phyloP scores from a whole-genome alignment of 257 asterid genomes.

The Coffea canephora region DNA sequence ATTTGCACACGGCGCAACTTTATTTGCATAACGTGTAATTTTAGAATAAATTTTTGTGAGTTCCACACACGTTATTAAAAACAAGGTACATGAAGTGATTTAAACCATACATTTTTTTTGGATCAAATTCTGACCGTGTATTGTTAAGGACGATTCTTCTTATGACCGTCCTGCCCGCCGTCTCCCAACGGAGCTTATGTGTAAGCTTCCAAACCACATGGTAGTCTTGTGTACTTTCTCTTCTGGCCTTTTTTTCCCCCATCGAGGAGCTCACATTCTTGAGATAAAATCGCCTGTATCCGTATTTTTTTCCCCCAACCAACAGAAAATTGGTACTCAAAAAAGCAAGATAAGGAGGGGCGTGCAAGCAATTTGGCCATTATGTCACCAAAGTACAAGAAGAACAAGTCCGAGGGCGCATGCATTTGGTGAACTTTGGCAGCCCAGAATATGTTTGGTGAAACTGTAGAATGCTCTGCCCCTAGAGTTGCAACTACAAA shows the following conservation, averaged over 20 bases:
- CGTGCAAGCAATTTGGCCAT: neutral
- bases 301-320: neutral
- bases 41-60: too few species aligned
- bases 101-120: too few species aligned
- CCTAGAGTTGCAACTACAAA: neutral
- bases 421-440: slow-evolving; percentile 17
- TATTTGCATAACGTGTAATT: too few species aligned
- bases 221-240: neutral
- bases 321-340: neutral
- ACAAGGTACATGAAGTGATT: too few species aligned
- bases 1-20: too few species aligned
- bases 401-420: neutral
- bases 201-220: neutral
- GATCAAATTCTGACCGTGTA: too few species aligned
- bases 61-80: too few species aligned
- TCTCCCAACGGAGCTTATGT: neutral
- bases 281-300: neutral
- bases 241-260: too few species aligned
- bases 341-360: neutral
- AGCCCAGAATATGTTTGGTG: slow-evolving; percentile 2
- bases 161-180: too few species aligned
- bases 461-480: neutral
- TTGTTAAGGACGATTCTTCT: too few species aligned
- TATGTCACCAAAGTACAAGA: neutral
- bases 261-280: neutral